Base-by-base conservation (phyloP, 331 rosid species). In the Pyrus hybrid region DNA sequence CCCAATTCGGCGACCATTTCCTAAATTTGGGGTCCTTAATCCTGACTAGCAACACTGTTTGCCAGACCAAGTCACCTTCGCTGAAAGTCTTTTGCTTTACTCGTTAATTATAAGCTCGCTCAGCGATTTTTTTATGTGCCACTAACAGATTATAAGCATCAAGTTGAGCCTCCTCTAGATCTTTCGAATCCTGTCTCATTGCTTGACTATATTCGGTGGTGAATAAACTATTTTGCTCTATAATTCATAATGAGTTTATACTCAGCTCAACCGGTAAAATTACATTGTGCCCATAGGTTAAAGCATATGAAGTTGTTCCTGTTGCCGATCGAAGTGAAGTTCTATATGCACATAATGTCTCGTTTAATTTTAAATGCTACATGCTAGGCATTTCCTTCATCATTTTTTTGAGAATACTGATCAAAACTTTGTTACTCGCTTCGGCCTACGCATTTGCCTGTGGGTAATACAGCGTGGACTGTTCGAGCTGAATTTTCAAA, bases 41-140 rank as follows among this genome's bases (percentile, higher is more conserved):
- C 56, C 1, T 0, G 1, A 49, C 3, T 49, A 3, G 56, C 0
- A 16, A 49, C 56, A 16, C 0, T 0, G 8, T 2, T 49, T 49
- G 13, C 45, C 4, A 37, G 1, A 37, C 13, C 13, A 3, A 37
- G 45, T 37, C 1, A 37, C 13, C 4, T 37, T 37, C 13, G 13
- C 4, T 0, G 45, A 37, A 37, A 2, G 0, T 37, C 13, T 37
- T 37, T 37, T 37, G 4, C 45, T 37, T 37, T 37, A 37, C 13
- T 37, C 45, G 13, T 37, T 37, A 1, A 37, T 37, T 37, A 37
- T 37, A 37, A 37, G 4, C 13, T 37, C 1, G 1, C 13, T 37
- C 0, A 2, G 1, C 0, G 45, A 37, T 37, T 0, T 37, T 37
- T 37, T 37, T 37, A 9, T 37, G 13, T 37, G 13, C 45, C 43